A percentile compares a stretch with the other conserved stretches of the same genome.
phyloP scores from a whole-genome alignment of 108 stramenopile genomes.

The Poteriospumella lacustris region DNA sequence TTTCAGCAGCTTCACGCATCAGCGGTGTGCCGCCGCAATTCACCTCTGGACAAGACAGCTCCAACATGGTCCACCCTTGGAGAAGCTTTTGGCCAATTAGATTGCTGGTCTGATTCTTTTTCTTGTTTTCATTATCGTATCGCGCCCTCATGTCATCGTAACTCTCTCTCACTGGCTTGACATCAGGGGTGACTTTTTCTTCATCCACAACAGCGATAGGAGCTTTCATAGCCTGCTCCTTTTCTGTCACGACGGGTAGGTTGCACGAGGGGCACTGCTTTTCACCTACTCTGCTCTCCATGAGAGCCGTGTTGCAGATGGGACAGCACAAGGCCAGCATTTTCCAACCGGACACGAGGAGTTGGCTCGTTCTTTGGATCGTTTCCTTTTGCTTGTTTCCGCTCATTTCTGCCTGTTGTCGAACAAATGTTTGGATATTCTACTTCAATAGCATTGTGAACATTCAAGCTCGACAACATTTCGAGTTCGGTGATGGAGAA shows the following conservation, averaged over 20 bases:
- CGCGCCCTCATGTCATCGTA: background rate
- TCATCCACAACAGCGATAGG: no score
- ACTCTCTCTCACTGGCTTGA: background rate
- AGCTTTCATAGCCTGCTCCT: background rate
- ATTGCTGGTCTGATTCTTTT: background rate
- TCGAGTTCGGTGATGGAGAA: no score
- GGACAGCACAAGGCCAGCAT: constrained; percentile 9
- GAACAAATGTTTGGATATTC: no score
- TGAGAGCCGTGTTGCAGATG: background rate
- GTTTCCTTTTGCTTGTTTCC: background rate
- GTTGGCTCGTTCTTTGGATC: background rate
- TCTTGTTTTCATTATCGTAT: background rate
- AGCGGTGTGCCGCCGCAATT: background rate
- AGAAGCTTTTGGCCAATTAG: background rate
- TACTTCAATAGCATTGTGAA: no score
- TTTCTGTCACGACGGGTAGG: background rate
- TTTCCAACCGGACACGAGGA: constrained; percentile 3
- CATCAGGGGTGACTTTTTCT: no score
- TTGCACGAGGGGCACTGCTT: background rate
- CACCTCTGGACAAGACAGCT: background rate
- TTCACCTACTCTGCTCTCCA: background rate
- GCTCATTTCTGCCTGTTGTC: background rate
- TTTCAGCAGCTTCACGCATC: no score
- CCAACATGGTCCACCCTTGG: background rate
- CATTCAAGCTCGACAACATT: no score